Base-by-base conservation (phyloP, 2,329 filamentous ascomycete species). In the Colletotrichum navitas region DNA sequence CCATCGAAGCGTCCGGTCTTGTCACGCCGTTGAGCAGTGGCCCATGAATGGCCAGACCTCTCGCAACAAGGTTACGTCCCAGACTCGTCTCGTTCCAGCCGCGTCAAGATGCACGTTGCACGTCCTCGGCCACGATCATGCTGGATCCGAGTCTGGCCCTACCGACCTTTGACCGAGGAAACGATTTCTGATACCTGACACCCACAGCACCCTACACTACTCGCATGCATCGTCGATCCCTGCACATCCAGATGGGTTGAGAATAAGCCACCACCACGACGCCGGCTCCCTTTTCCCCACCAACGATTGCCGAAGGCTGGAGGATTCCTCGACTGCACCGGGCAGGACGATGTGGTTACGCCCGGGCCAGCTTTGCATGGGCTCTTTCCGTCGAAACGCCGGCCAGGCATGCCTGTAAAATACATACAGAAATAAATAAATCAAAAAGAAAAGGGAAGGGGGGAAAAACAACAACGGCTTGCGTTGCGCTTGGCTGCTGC, bases 1-100 rank as follows among this genome's bases (percentile, higher is more conserved):
- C n/a, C 29, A 6, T 21, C 26, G 3, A 21, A 58, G 52, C 59
- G 18, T 52, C 64, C 45, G 64, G 56, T 68, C 18, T 67, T 58
- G 58, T 58, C 43, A 58, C 29, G 43, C 45, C 52, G 58, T 63
- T 63, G 58, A 55, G 36, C 32, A 51, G 56, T 24, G 34, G 16
- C 45, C 43, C 56, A 62, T 56, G 58, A 63, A 65, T 68, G 68
- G 64, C 41, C 47, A 52, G 45, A 71, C 47, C 36, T 18, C 51
- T 14, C 52, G n/a, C 51, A 45, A 59, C 68, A 71, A 71, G 68
- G 64, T 71, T 71, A 47, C 59, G 68, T 71, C 68, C 68, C 64
- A 71, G 68, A 71, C 68, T 71, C 64, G 64, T 71, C 58, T 71
- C 59, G 68, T 71, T 71, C 68, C 68, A 71, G 68, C 64, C 59